Base-by-base conservation (phyloP, 75 land plant species). In the Ceratopteris richardii region DNA sequence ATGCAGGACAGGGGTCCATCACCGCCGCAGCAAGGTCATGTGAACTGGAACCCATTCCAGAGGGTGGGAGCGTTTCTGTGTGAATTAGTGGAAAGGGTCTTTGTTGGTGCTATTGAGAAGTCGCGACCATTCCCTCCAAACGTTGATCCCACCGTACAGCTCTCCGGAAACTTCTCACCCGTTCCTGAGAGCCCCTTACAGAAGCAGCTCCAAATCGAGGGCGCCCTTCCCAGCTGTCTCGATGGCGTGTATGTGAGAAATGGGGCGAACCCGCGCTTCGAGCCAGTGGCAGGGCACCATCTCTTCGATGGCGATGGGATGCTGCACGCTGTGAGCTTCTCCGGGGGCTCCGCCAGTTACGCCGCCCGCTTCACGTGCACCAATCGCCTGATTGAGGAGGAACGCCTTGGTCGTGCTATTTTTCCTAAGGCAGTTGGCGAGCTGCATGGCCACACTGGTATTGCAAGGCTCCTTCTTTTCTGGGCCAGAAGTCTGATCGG, bases 271-370 rank as follows among this genome's bases (percentile, higher is more conserved):
- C 96, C 96, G 0, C 65, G 70, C 52, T 72, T 74, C 73, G 67
- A 71, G 51, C 91, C 96, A 5, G 53, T 71, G 0, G 87, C 84
- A 0, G 96, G 96, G 2, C 91, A 85, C 78, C 96, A 90, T 58
- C 39, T 75, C 54, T 90, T 90, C 62, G 96, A 90, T 75, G 90
- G 96, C 2, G 96, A 90, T 52, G 96, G 96, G 24, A 90, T 90
- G 96, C 64, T 90, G 21, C 96, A 90, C 47, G 84, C 87, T 31
- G 87, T 90, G 51, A 52, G 31, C 31, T 54, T 90, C 61, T 39
- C 29, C 28, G 43, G 58, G 29, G 87, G 84, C 31, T 18, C 21
- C 19, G 96, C 84, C 29, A 69, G 71, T 57, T 82, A 90, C 57
- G 73, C 69, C 48, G 61, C 33, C 44, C 55, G 69, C 23, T 65